phyloP scores from a whole-genome alignment of 73 alveolate genomes.

The Symbiodinium pilosum region DNA sequence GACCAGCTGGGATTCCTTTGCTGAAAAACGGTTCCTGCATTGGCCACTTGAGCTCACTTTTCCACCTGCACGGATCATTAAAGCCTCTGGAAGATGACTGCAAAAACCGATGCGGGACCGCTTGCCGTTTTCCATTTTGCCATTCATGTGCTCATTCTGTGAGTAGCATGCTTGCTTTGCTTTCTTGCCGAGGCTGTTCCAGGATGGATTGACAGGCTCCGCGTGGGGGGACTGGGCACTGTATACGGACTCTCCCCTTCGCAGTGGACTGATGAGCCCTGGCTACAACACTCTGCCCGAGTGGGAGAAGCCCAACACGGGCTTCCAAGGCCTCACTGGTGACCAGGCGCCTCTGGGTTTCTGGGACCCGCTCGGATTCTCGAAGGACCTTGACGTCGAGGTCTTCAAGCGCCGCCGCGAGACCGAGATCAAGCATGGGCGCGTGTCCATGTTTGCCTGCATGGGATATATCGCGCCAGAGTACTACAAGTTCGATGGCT shows the following conservation, averaged over 20 bases:
- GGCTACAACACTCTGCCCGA: slow-evolving; percentile 94
- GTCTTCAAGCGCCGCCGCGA: slow-evolving; percentile 68
- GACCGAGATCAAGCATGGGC: slow-evolving; percentile 89
- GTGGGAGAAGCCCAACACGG: slow-evolving; percentile 74
- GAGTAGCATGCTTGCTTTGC: too few species aligned
- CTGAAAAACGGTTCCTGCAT: too few species aligned
- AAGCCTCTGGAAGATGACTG: too few species aligned
- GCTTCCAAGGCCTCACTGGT: not conserved
- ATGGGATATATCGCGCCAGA: slow-evolving; percentile 86
- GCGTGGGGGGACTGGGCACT: slow-evolving; percentile 92
- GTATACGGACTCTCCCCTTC: slow-evolving; percentile 89
- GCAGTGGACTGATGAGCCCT: slow-evolving; percentile 85
- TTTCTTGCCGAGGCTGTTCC: slow-evolving; percentile 76
- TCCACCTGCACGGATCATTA: too few species aligned
- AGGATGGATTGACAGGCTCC: slow-evolving; percentile 77
- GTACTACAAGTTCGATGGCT: slow-evolving; percentile 81
- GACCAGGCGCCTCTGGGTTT: slow-evolving; percentile 20
- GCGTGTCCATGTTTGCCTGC: slow-evolving; percentile 58
- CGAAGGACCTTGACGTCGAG: not conserved
- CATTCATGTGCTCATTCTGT: too few species aligned
- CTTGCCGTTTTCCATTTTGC: too few species aligned
- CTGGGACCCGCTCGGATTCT: slow-evolving; percentile 21
- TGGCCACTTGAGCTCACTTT: too few species aligned
- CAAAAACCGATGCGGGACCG: too few species aligned
- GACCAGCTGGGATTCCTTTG: too few species aligned